Base-by-base conservation (phyloP, 83 land plant species). In the Picea abies region DNA sequence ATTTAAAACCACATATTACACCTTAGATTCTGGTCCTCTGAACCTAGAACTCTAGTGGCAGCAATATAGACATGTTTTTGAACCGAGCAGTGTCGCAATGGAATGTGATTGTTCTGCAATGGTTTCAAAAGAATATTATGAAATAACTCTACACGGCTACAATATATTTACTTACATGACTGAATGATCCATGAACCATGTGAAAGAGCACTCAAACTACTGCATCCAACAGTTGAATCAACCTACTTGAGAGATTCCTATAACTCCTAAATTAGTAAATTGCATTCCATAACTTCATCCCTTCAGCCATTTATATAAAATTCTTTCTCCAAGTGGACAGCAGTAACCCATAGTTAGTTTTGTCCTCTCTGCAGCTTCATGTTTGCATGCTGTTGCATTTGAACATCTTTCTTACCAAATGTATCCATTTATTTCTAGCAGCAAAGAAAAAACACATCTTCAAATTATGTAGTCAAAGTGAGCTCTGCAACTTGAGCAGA, bases 151-250 rank as follows among this genome's bases (percentile, higher is more conserved):
- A 47, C 78, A n/a, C 3, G 39, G 25, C 47, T 25, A 22, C 60
- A 47, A 47, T 75, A 60, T 47, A 39, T 47, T 75, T 47, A 75
- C 78, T 75, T 75, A 75, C 78, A 75, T 75, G 78, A 75, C 16
- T 75, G 32, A 75, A 22, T 47, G 78, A 20, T 47, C 60, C 78
- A 75, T 75, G 25, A 10, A 14, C 26, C 77, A n/a, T n/a, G n/a
- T n/a, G n/a, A n/a, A 73, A 70, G 47, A 41, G 58, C 77, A 20
- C 71, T 41, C 72, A 68, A 41, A 68, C 19, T 26, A 68, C 6
- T 47, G 26, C 78, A 47, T 49, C 78, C n/a, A 29, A 49, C 22
- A 22, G 78, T 75, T 75, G 78, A 75, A 75, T 44, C 23, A 14
- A 22, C 78, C 52, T 47, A 75, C 16, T 20, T 47, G 29, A 75